Percentiles rank a stretch among this genome's conserved stretches.
Evolutionary conservation across 169 alveolate genomes (phyloP).

Genomic region (Besnoitia besnoiti): DNA sequence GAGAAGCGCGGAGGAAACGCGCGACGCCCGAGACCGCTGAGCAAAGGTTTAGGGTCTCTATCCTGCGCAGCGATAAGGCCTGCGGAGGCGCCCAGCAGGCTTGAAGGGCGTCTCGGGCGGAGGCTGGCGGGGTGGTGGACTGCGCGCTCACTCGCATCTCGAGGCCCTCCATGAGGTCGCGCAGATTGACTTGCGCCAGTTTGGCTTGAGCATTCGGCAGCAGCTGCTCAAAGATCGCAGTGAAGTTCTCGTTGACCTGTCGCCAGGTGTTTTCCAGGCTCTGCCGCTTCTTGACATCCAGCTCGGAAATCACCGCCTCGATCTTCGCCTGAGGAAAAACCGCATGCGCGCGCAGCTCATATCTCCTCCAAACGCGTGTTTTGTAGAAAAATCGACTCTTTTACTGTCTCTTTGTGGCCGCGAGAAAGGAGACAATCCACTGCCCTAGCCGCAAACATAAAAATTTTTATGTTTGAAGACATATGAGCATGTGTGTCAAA

Average conservation of each 20-base stretch:
- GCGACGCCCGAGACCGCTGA: too few species aligned
- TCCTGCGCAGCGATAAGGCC: too few species aligned
- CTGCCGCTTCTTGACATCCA: slow-evolving; percentile 91
- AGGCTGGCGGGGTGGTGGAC: background rate
- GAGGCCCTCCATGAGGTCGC: slow-evolving; percentile 81
- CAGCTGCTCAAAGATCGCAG: slow-evolving; percentile 92
- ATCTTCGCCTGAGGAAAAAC: slow-evolving; percentile 79
- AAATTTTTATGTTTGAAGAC: too few species aligned
- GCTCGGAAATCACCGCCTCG: slow-evolving; percentile 91
- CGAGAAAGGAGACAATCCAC: too few species aligned
- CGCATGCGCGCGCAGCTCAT: too few species aligned
- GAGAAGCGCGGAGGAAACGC: too few species aligned
- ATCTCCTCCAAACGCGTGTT: too few species aligned
- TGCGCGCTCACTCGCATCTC: slow-evolving; percentile 78
- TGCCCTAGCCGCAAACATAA: too few species aligned
- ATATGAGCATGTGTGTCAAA: too few species aligned
- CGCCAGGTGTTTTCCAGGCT: slow-evolving; percentile 89
- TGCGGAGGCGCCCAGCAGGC: background rate
- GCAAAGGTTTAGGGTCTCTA: too few species aligned
- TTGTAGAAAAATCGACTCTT: too few species aligned
- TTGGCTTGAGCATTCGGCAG: slow-evolving; percentile 94
- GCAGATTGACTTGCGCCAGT: slow-evolving; percentile 85
- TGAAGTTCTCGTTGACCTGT: slow-evolving; percentile 91
- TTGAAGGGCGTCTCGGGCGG: background rate
- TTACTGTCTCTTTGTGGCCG: too few species aligned